These are phyloP conservation scores for Cercospora sesami DNA, from an alignment of 2,329 filamentous ascomycete genomes.

Conservation along the genomic window DNA sequence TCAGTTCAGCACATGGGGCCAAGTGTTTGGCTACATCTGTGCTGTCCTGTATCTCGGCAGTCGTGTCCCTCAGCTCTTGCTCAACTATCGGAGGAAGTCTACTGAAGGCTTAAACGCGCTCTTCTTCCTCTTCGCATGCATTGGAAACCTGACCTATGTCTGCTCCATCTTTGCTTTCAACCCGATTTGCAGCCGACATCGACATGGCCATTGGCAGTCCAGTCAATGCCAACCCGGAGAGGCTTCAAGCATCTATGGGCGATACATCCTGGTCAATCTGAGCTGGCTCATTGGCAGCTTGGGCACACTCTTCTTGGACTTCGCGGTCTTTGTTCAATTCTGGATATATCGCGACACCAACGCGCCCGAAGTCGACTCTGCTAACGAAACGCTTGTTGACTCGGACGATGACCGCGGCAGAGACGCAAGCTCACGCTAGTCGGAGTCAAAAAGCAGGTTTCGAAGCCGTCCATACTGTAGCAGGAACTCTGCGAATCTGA, in stretches of 20 bases:
- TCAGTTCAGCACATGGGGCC: constrained; percentile 73
- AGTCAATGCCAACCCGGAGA: constrained; percentile 65
- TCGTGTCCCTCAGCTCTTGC: constrained; percentile 81
- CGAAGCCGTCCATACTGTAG: not conserved
- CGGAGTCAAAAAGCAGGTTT: constrained; percentile 3
- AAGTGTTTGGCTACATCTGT: constrained; percentile 92
- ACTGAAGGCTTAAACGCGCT: constrained; percentile 91
- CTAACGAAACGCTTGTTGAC: constrained; percentile 15
- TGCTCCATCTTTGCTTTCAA: constrained; percentile 89
- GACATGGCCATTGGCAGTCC: constrained; percentile 38
- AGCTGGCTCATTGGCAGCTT: constrained; percentile 89
- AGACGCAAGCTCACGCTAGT: constrained; percentile 29
- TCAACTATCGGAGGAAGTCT: constrained; percentile 89
- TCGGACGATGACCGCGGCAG: constrained; percentile 34
- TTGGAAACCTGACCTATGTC: constrained; percentile 93
- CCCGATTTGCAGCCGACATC: constrained; percentile 59
- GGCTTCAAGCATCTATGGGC: constrained; percentile 65
- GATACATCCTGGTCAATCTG: constrained; percentile 84
- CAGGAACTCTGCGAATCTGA: not conserved
- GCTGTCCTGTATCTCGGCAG: constrained; percentile 85
- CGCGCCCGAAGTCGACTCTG: constrained; percentile 19
- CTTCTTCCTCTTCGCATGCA: constrained; percentile 94
- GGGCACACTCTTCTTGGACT: constrained; percentile 80
- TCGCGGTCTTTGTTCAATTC: constrained; percentile 86
- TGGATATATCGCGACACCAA: constrained; percentile 69